phyloP scores from a whole-genome alignment of 768 basidiomycete species.

The Tricholoma saponaceum region DNA sequence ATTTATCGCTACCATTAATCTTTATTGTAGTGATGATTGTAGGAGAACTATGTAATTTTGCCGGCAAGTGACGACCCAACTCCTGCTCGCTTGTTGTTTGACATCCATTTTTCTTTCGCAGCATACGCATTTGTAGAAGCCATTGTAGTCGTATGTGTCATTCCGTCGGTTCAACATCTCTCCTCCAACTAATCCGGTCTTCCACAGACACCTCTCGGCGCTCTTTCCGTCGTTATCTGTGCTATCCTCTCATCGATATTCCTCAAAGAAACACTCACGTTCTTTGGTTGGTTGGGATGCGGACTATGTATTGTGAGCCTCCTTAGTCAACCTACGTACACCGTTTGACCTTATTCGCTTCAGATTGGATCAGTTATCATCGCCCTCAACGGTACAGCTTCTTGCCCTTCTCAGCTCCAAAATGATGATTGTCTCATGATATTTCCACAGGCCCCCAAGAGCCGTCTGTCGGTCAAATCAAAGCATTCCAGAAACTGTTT shows the following conservation, averaged over 20 bases:
- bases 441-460: constrained; percentile 58
- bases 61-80: constrained; percentile 48
- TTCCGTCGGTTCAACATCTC: not conserved
- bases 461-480: constrained; percentile 63
- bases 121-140: constrained; percentile 90
- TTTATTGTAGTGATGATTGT: constrained; percentile 77
- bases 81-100: constrained; percentile 17
- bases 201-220: constrained; percentile 84
- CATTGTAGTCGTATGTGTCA: constrained; percentile 76
- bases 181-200: constrained; percentile 4
- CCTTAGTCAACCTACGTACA: constrained; percentile 7
- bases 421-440: constrained; percentile 17
- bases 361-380: constrained; percentile 86
- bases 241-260: constrained; percentile 91
- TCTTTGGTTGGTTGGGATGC: constrained; percentile 98
- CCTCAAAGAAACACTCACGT: constrained; percentile 87
- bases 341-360: not conserved
- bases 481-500: constrained; percentile 74
- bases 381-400: constrained; percentile 70
- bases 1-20: constrained; percentile 3
- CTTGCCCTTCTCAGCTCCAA: not conserved
- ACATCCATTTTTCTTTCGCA: constrained; percentile 22
- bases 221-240: constrained; percentile 93
- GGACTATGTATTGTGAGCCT: constrained; percentile 77
- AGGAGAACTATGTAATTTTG: constrained; percentile 85